phyloP scores from a whole-genome alignment of 2,329 filamentous ascomycete genomes.

The Trichoderma pleuroti region DNA sequence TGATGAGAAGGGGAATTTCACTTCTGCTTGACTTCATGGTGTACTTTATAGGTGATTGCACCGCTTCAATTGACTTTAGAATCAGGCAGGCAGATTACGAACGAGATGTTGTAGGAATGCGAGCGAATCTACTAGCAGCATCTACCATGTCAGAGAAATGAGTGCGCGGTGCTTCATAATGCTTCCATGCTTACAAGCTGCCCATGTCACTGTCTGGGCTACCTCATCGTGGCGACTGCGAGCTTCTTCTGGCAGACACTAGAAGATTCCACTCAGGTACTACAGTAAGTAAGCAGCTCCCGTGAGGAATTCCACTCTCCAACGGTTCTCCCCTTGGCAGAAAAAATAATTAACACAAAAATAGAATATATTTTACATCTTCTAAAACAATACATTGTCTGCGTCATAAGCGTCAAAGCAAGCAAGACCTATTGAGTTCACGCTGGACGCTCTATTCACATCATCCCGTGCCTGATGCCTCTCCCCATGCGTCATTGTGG shows the following conservation, averaged over 20 bases:
- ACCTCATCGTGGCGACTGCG: constrained; percentile 4
- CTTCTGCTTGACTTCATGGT: neutral
- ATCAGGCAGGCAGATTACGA: constrained; percentile 22
- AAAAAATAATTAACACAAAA: neutral
- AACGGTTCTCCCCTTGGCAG: neutral
- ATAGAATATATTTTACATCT: neutral
- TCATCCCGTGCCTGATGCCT: neutral
- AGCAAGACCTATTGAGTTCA: neutral
- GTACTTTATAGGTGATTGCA: constrained; percentile 32
- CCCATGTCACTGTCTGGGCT: neutral
- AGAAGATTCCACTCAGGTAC: constrained; percentile 26
- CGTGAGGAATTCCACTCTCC: neutral
- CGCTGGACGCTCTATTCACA: neutral
- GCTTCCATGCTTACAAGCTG: constrained; percentile 19
- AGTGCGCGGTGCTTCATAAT: constrained; percentile 11
- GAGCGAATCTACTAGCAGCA: constrained; percentile 12
- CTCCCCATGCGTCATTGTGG: constrained; percentile 10
- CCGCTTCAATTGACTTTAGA: constrained; percentile 22
- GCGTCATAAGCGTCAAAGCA: neutral
- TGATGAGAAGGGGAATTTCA: constrained; percentile 21
- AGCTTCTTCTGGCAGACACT: constrained; percentile 23
- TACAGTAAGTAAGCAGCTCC: neutral
- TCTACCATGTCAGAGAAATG: neutral
- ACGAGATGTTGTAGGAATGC: constrained; percentile 25
- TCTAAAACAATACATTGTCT: neutral